Percentiles rank a stretch among this genome's conserved stretches.
Conservation (phyloP, 768 basidiomycete genomes). For the Boletellus ananas region DNA sequence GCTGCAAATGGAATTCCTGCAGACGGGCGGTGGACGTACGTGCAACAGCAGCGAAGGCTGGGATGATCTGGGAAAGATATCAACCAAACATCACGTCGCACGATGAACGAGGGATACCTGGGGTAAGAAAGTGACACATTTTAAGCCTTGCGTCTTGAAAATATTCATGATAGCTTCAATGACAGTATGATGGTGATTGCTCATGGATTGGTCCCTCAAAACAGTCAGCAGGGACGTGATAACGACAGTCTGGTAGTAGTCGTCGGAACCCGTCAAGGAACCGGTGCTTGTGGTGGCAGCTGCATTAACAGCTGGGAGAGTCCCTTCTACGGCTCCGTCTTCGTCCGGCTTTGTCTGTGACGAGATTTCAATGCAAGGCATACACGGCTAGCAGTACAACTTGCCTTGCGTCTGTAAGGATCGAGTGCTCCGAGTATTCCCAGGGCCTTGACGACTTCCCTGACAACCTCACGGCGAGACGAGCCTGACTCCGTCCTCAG, state of each 20-base stretch:
- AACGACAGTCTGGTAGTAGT: conserved; percentile 96
- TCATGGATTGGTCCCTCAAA: conserved; percentile 83
- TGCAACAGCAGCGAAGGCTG: conserved; percentile 88
- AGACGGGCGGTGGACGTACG: conserved; percentile 74
- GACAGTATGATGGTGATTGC: conserved; percentile 84
- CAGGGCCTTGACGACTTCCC: conserved; percentile 92
- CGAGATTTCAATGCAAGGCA: conserved; percentile 6
- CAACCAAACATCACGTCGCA: conserved; percentile 5
- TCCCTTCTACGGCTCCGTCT: conserved; percentile 56
- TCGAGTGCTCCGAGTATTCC: conserved; percentile 96
- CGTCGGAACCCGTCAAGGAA: conserved; percentile 70
- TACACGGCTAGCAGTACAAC: conserved; percentile 7
- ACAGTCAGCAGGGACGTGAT: conserved; percentile 85
- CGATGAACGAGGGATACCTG: conserved; percentile 50
- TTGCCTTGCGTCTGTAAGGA: conserved; percentile 90
- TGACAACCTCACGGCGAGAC: conserved; percentile 85
- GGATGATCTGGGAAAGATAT: conserved; percentile 65
- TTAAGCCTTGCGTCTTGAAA: conserved; percentile 95
- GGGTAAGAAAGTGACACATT: conserved; percentile 92
- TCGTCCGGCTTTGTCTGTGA: conserved; percentile 58
- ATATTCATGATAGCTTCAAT: conserved; percentile 99
- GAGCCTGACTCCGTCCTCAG: conserved; percentile 72
- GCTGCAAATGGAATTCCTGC: conserved; percentile 93
- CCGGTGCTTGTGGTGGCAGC: conserved; percentile 64
- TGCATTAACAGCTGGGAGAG: conserved; percentile 59